Percentiles rank a stretch among this genome's conserved stretches.
Evolutionary conservation across 106 monocot species (phyloP).

Genomic region (Narthecium ossifragum): DNA sequence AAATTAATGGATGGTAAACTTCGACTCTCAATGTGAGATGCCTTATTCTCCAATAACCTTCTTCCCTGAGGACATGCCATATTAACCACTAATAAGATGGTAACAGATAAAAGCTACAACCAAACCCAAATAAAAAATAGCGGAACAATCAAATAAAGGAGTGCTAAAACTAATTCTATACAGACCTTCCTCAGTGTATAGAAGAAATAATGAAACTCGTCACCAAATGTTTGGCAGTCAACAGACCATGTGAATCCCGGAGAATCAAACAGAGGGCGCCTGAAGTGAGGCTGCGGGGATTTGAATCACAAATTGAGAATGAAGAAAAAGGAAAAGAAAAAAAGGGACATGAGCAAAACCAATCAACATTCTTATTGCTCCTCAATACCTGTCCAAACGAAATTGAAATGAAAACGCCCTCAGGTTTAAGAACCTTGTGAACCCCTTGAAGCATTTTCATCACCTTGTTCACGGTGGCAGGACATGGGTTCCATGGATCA

Average conservation of each 20-base stretch:
- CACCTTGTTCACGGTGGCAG: constrained; percentile 65
- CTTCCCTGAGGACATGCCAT: constrained; percentile 45
- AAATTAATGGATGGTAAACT: constrained; percentile 29
- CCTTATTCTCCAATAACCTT: constrained; percentile 13
- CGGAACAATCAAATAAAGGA: neutral
- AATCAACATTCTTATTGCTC: neutral
- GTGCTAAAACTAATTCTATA: neutral
- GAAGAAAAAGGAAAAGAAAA: neutral
- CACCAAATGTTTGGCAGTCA: constrained; percentile 71
- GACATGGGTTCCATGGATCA: constrained; percentile 88
- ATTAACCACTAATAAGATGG: no score
- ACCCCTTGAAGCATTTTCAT: constrained; percentile 80
- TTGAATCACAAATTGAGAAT: neutral
- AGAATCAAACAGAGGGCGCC: constrained; percentile 69
- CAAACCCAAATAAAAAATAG: neutral
- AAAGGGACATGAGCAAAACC: neutral
- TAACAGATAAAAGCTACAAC: neutral
- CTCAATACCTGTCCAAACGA: constrained; percentile 86
- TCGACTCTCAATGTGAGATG: neutral
- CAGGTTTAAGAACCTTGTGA: constrained; percentile 71
- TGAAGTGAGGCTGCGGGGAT: constrained; percentile 76
- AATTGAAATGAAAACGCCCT: constrained; percentile 85
- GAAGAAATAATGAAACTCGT: constrained; percentile 94
- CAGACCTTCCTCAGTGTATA: constrained; percentile 78
- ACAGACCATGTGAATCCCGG: constrained; percentile 85